A percentile compares a stretch with the other conserved stretches of the same genome.
Conservation (phyloP, 805 yeast species). For the Candida vaughaniae region DNA sequence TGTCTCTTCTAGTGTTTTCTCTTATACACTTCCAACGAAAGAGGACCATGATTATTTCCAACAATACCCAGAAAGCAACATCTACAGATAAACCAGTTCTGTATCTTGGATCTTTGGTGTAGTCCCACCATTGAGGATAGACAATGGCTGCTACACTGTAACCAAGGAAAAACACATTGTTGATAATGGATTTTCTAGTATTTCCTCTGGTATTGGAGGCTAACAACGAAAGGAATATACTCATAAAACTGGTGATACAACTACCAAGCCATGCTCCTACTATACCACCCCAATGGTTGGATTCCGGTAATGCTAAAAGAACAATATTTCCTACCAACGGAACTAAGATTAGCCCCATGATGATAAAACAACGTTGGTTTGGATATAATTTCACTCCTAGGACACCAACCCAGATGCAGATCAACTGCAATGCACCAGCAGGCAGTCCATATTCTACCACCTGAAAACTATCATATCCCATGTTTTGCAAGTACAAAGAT, state of each 20-base stretch:
- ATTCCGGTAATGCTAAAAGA: too few relatives aligned
- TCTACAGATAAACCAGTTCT: slow-evolving; percentile 16
- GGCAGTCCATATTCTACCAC: too few relatives aligned
- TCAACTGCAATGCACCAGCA: too few relatives aligned
- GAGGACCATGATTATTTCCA: slow-evolving; percentile 19
- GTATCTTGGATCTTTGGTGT: slow-evolving; percentile 13
- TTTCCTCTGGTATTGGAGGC: slow-evolving; percentile 15
- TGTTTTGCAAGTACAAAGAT: slow-evolving; percentile 14
- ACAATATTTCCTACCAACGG: too few relatives aligned
- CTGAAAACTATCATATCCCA: slow-evolving; percentile 17
- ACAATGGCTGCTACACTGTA: slow-evolving; percentile 19
- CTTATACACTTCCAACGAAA: slow-evolving; percentile 23
- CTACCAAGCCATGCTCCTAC: slow-evolving; percentile 15
- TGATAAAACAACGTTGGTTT: too few relatives aligned
- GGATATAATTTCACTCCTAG: too few relatives aligned
- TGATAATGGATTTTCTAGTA: slow-evolving; percentile 14
- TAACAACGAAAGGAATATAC: slow-evolving; percentile 9
- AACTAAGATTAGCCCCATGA: too few relatives aligned
- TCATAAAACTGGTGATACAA: slow-evolving; percentile 15
- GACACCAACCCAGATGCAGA: too few relatives aligned
- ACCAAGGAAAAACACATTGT: slow-evolving; percentile 16
- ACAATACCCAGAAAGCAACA: slow-evolving; percentile 27
- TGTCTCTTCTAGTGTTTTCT: slow-evolving; percentile 39
- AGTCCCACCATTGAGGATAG: slow-evolving; percentile 22
- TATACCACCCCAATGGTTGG: too few relatives aligned